phyloP scores from a whole-genome alignment of 805 yeast genomes.

The Sungouiella blattae region DNA sequence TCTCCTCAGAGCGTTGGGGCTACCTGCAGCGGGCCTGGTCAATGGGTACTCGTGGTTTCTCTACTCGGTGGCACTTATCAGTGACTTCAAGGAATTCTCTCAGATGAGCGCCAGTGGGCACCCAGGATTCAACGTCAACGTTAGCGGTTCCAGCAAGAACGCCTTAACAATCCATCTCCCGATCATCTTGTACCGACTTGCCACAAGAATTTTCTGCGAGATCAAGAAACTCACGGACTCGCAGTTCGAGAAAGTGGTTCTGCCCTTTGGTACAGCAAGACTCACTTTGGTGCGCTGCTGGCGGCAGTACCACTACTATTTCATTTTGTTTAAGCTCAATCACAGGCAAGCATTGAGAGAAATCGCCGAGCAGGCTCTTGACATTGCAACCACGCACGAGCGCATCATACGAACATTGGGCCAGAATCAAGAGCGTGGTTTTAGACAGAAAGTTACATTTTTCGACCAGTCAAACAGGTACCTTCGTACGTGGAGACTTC shows the following conservation, averaged over 20 bases:
- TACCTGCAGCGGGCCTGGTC: background rate
- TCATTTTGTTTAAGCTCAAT: conserved; percentile 14
- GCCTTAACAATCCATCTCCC: conserved; percentile 15
- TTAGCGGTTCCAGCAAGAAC: background rate
- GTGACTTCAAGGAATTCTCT: conserved; percentile 17
- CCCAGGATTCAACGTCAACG: conserved; percentile 23
- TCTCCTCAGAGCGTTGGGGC: background rate
- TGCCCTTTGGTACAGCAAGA: background rate
- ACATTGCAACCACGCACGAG: conserved; percentile 14
- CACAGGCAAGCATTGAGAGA: conserved; percentile 13
- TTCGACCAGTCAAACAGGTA: background rate
- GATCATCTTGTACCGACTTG: conserved; percentile 15
- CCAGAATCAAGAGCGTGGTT: background rate
- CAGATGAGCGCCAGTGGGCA: conserved; percentile 7
- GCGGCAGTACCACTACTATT: conserved; percentile 17
- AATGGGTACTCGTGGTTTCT: conserved; percentile 12
- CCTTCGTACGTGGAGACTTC: background rate
- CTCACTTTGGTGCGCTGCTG: conserved; percentile 9
- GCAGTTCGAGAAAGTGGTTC: background rate
- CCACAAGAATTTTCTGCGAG: conserved; percentile 11
- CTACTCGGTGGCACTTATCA: conserved; percentile 19
- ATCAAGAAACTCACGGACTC: conserved; percentile 4
- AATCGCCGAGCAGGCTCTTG: conserved; percentile 15
- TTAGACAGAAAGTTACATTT: background rate
- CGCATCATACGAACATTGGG: background rate